phyloP scores from a whole-genome alignment of 1,139 yeast species.

The Suhomyces wounanorum region DNA sequence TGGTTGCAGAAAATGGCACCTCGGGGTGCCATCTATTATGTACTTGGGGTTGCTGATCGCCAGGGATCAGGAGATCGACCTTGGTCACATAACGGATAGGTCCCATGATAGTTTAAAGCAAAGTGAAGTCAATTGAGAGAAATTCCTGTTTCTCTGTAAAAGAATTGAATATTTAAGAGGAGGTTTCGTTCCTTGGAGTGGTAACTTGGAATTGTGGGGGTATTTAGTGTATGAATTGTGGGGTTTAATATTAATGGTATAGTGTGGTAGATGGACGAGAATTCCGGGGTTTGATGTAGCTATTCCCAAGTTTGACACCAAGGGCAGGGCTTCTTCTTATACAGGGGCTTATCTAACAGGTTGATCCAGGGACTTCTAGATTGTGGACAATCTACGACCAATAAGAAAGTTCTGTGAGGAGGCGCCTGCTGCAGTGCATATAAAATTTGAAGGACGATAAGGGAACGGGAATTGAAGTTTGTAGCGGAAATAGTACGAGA shows the following conservation, averaged over 20 bases:
- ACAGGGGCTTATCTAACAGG: background rate
- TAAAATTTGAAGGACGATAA: background rate
- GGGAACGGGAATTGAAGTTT: background rate
- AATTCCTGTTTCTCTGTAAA: too few species aligned
- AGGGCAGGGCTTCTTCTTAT: background rate
- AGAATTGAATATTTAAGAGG: too few species aligned
- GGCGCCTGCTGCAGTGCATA: background rate
- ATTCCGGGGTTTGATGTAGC: background rate
- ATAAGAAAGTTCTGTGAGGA: background rate
- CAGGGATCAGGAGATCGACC: conserved; percentile 45
- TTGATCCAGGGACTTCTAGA: background rate
- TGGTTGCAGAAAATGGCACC: conserved; percentile 40
- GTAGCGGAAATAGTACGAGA: background rate
- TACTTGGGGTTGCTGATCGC: conserved; percentile 45
- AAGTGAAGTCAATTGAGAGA: background rate
- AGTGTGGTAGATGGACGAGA: background rate
- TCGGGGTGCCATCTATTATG: conserved; percentile 59
- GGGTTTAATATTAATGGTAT: background rate
- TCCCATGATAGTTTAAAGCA: background rate
- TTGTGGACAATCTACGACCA: background rate
- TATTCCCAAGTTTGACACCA: background rate
- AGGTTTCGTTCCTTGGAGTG: background rate
- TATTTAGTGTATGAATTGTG: background rate
- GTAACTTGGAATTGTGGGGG: background rate
- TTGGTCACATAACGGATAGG: conserved; percentile 20